Conservation (phyloP, 208 protist genomes). For the Leptomonas pyrrhocoris region DNA sequence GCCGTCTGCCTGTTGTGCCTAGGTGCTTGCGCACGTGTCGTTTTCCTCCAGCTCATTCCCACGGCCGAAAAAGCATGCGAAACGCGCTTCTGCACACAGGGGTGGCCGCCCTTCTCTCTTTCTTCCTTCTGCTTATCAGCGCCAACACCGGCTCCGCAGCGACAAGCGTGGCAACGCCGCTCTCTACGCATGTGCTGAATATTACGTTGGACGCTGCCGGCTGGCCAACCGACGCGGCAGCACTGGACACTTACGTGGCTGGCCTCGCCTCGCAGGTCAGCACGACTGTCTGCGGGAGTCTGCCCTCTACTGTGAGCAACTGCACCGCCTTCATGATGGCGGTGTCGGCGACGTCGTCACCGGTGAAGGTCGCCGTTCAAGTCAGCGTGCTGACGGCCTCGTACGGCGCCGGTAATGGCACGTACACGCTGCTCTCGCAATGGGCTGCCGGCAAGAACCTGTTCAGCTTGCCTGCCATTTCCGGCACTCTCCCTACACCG, state of each 20-base stretch:
- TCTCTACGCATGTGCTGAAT: conserved; percentile 45
- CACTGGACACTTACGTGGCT: conserved; percentile 30
- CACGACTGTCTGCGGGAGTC: conserved; percentile 33
- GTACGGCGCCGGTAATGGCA: conserved; percentile 22
- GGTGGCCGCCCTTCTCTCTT: not conserved
- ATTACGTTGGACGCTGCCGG: conserved; percentile 40
- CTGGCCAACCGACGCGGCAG: conserved; percentile 27
- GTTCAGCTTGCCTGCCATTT: conserved; percentile 21
- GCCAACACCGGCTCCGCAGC: not conserved
- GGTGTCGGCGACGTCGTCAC: conserved; percentile 19
- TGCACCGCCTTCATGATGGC: conserved; percentile 52
- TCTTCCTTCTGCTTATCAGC: not conserved
- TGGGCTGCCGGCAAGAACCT: conserved; percentile 36
- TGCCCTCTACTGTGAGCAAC: conserved; percentile 17
- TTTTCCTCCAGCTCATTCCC: no score
- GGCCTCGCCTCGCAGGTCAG: conserved; percentile 23
- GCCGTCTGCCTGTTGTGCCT: no score
- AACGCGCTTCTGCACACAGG: not conserved
- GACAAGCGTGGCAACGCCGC: not conserved
- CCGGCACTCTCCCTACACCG: conserved; percentile 25
- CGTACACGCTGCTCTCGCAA: conserved; percentile 30
- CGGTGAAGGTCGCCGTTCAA: conserved; percentile 51
- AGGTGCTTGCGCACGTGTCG: no score
- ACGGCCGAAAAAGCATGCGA: no score
- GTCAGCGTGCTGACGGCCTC: conserved; percentile 20